Evolutionary conservation across 1,284 basidiomycete genomes (phyloP), one percentile per base, ranked within the genome.

Genomic region (Ustilago loliicola): DNA sequence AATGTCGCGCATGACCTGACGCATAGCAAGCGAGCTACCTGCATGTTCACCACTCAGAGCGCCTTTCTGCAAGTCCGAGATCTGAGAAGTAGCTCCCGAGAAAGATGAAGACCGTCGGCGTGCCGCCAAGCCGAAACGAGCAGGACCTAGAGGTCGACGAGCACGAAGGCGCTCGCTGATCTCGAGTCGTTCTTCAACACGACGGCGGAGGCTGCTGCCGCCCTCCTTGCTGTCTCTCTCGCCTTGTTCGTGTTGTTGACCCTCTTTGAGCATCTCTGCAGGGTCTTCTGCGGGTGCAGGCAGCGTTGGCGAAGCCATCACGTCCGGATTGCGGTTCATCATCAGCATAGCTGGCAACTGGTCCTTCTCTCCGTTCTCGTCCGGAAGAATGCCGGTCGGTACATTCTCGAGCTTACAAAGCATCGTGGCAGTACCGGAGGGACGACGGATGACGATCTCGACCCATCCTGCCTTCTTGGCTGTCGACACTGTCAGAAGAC

Each of bases 381-480:
- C 80, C 15, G 74, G 75, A 29, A 85, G 77, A 34, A 85, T 84
- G 23, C 81, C 78, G 25, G 73, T 58, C 8, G 83, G 76, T 1
- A 94, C 90, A 84, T 99, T 98, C 86, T 98, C 96, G 36, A 96
- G 87, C 81, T 93, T 91, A 85, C 93, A 94, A n/a, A 98, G 88
- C 83, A 98, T 91, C 30, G 87, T 86, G 0, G 94, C 93, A 67
- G 92, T 92, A 5, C 97, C 97, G 0, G 96, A 98, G 0, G 97
- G 92, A 21, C 97, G 90, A 9, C 95, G 91, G 0, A 93, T 92
- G 40, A 92, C 87, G 8, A 98, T 91, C 83, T 96, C 94, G 27
- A 96, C 90, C 96, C 96, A 98, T 2, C 95, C 95, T 1, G 91
- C 88, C 68, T 91, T 90, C 8, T 90, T 88, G 42, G 97, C 89